Evolutionary conservation across 192 early-diverging fungal genomes (phyloP).

Genomic region (Mycoemilia scoparia): DNA sequence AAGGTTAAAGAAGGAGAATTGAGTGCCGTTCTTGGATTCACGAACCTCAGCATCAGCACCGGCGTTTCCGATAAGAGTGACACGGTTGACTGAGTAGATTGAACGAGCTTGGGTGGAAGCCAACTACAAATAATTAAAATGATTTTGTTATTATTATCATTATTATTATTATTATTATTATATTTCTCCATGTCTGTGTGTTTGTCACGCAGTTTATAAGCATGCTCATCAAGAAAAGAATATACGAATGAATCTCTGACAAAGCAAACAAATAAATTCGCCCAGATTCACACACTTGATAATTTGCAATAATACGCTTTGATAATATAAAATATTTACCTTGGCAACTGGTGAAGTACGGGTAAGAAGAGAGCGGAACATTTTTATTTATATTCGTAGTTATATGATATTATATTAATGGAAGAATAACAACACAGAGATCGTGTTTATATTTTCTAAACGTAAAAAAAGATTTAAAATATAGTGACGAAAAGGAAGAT

Average conservation of each 20-base stretch:
- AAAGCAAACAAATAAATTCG: no score
- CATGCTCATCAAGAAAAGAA: conserved; percentile 3
- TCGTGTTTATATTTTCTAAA: no score
- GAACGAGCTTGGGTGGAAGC: neutral
- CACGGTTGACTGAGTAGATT: conserved; percentile 34
- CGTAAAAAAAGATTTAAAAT: no score
- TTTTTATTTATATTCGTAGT: conserved; percentile 4
- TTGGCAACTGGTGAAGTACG: conserved; percentile 6
- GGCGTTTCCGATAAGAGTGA: conserved; percentile 40
- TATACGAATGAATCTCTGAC: neutral
- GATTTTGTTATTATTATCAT: neutral
- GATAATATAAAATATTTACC: conserved; percentile 4
- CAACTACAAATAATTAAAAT: neutral
- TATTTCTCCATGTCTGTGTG: conserved; percentile 9
- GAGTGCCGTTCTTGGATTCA: conserved; percentile 22
- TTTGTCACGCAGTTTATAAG: conserved; percentile 1
- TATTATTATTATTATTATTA: conserved; percentile 1
- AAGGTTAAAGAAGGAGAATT: conserved; percentile 36
- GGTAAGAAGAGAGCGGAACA: conserved; percentile 12
- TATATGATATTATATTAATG: no score
- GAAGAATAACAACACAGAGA: no score
- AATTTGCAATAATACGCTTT: neutral
- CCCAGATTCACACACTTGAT: no score
- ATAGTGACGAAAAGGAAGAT: no score
- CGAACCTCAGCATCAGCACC: conserved; percentile 35